phyloP scores from a whole-genome alignment of 257 asterid genomes.

The Schizonepeta tenuifolia region DNA sequence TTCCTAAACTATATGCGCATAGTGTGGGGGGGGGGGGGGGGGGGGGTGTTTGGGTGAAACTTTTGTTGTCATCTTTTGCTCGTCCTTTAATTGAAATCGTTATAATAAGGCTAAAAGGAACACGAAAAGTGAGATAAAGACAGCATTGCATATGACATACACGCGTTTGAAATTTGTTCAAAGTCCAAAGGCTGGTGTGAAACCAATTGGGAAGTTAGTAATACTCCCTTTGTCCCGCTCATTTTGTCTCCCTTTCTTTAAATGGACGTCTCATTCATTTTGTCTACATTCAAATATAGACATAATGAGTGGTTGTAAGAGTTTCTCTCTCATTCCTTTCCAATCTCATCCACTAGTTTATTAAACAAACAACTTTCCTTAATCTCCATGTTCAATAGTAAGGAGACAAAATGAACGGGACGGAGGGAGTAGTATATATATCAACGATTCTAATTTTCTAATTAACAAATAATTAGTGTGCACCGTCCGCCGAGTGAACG shows the following conservation, averaged over 20 bases:
- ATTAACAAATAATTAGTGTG: background rate
- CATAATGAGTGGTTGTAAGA: too few relatives aligned
- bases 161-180: conserved; percentile 15
- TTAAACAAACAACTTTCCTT: too few relatives aligned
- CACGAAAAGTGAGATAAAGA: conserved; percentile 2
- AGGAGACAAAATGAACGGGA: too few relatives aligned
- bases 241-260: too few relatives aligned
- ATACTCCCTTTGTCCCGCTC: too few relatives aligned
- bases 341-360: too few relatives aligned
- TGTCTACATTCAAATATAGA: too few relatives aligned
- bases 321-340: too few relatives aligned
- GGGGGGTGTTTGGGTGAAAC: background rate
- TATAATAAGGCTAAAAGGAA: background rate
- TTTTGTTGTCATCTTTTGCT: background rate
- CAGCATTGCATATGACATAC: conserved; percentile 19
- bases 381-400: too few relatives aligned
- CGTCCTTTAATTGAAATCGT: background rate
- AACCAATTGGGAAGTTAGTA: background rate
- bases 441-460: background rate
- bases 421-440: too few relatives aligned
- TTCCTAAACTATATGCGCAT: background rate
- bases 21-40: background rate
- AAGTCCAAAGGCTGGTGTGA: background rate
- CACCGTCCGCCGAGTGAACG: conserved; percentile 11
- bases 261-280: too few relatives aligned